Percentiles rank a stretch among this genome's conserved stretches.
Conservation (phyloP, 306 rosid genomes). For the Prunus mongolica region DNA sequence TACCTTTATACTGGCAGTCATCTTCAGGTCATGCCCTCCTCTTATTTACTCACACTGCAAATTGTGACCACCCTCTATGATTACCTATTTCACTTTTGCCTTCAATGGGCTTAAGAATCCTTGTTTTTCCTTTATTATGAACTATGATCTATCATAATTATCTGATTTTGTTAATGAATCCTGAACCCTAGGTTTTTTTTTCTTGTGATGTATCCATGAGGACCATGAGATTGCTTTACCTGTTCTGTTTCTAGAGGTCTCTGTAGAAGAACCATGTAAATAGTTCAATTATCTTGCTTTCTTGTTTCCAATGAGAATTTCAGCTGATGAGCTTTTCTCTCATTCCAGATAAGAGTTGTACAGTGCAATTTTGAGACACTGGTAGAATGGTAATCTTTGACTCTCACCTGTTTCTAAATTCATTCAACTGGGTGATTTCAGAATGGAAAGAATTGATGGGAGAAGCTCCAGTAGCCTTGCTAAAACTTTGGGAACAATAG, state of each 20-base stretch:
- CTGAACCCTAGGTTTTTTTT: background rate
- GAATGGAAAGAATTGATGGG: slow-evolving; percentile 69
- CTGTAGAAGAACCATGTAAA: background rate
- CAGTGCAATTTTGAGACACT: background rate
- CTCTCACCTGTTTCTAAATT: slow-evolving; percentile 9
- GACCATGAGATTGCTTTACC: background rate
- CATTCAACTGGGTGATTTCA: slow-evolving; percentile 34
- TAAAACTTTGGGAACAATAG: slow-evolving; percentile 61
- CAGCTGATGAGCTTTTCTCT: background rate
- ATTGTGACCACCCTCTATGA: background rate
- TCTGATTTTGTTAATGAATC: background rate
- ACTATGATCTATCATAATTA: background rate
- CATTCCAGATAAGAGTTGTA: slow-evolving; percentile 2
- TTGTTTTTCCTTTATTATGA: background rate
- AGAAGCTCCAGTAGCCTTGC: slow-evolving; percentile 54
- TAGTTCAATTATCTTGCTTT: background rate
- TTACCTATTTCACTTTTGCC: background rate
- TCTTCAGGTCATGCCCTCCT: slow-evolving; percentile 42
- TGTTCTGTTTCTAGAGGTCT: background rate
- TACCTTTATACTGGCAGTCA: slow-evolving; percentile 61
- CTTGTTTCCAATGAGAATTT: background rate
- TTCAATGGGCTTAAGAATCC: background rate
- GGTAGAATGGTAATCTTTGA: background rate
- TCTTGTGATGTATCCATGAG: background rate
- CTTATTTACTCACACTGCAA: background rate